Base-by-base conservation (phyloP, 1,284 basidiomycete genomes). In the Taiwanofungus camphoratus region DNA sequence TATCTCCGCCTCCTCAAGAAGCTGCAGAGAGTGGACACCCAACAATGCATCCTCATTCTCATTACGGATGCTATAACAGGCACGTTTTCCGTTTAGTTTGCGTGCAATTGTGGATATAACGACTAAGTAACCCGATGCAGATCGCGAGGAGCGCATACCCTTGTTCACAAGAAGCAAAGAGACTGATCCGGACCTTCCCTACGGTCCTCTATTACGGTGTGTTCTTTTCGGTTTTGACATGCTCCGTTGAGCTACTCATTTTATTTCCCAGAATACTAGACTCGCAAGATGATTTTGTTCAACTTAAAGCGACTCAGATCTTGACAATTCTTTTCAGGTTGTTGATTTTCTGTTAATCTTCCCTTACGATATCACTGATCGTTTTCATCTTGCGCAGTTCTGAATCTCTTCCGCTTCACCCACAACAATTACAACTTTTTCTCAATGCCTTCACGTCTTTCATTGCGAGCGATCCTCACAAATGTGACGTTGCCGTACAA, bases 1-100 rank as follows among this genome's bases (percentile, higher is more conserved):
- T 98, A 94, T 65, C 82, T 97, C 34, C 81, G 84, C 48, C 76
- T 99, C 18, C 78, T 99, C 59, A 89, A 92, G 73, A 97, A 96
- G 66, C 77, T 97, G 20, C 87, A 88, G 65, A 72, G 93, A 53
- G 83, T 90, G 36, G 95, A 99, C 64, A 95, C 93, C 4, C 87
- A 97, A 66, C 93, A 96, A 63, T 92, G 81, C 57, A 86, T 97
- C 41, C 77, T 99, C 19, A 89, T 95, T 33, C 76, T 93, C 51
- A 88, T 97, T 53, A 87, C 84, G 23, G 93, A 98, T 66, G 90
- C 95, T 55, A 76, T 99, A 31, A 63, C 78, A 51, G 91, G 90
- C 87, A 50, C 64, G 16, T 23, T 15, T 8, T 1, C n/a, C 5
- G 40, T 5, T 29, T 26, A 12, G 13, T 8, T 9, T 6, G 13